These are phyloP conservation scores for Aureobasidium sp. DNA, from an alignment of 2,329 filamentous ascomycete species.

Conservation along the genomic window DNA sequence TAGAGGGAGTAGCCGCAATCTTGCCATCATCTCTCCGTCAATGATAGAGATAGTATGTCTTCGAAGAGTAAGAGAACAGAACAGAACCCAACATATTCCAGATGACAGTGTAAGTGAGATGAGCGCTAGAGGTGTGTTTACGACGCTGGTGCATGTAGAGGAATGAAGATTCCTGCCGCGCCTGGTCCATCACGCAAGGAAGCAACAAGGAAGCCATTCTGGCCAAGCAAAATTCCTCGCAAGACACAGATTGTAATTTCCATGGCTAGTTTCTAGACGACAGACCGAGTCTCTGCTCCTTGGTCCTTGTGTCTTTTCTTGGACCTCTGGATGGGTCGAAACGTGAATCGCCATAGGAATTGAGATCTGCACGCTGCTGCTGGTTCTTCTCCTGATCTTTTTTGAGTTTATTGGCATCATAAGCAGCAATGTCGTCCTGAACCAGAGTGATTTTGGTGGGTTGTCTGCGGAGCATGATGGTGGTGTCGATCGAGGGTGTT, in stretches of 20 bases:
- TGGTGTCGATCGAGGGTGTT: neutral
- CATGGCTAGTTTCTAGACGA: slow-evolving; percentile 14
- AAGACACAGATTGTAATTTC: neutral
- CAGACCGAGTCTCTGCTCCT: slow-evolving; percentile 23
- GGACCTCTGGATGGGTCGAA: slow-evolving; percentile 14
- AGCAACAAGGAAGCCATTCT: neutral
- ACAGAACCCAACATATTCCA: neutral
- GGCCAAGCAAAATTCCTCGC: neutral
- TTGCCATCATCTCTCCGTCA: neutral
- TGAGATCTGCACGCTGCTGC: slow-evolving; percentile 9
- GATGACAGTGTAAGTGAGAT: neutral
- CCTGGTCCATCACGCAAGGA: neutral
- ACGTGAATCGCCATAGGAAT: slow-evolving; percentile 12
- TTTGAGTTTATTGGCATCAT: slow-evolving; percentile 24
- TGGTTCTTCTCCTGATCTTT: slow-evolving; percentile 18
- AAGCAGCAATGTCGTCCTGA: slow-evolving; percentile 24
- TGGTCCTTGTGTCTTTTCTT: slow-evolving; percentile 19
- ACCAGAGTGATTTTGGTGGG: slow-evolving; percentile 27
- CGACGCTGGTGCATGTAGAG: neutral
- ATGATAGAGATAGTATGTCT: neutral
- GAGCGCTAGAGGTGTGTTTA: neutral
- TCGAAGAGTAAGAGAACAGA: neutral
- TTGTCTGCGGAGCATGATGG: slow-evolving; percentile 26
- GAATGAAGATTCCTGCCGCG: slow-evolving; percentile 9
- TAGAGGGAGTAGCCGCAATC: neutral